Evolutionary conservation across 768 basidiomycete genomes (phyloP), one percentile per base, ranked within the genome.

Genomic region (Hypholoma sublateritium): DNA sequence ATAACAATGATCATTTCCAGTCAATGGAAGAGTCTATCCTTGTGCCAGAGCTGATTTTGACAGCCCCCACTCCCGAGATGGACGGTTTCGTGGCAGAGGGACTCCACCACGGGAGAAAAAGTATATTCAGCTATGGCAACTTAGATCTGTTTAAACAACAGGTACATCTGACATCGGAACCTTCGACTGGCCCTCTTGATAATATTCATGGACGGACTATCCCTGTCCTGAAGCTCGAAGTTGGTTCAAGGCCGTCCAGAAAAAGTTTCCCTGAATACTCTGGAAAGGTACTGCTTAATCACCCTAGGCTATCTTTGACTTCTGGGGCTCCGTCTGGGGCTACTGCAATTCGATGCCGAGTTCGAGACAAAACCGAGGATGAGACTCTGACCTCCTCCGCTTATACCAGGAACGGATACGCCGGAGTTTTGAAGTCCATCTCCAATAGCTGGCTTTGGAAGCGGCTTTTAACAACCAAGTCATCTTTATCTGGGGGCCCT

Each of bases 41-140:
- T 44, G 59, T 70, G 35, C 73, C 73, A 13, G 65, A 64, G 46
- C 61, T 74, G 22, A 69, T 67, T 36, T 58, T 74, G 55, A 74
- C 73, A 35, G 66, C 65, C 22, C 71, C 70, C 6, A 72, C 72
- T 16, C 73, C 73, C 28, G 70, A 74, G 45, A 55, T 66, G 32
- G 65, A 34, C 22, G 28, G 28, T 5, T 32, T 32, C 28, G 12
- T 21, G 1, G 16, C 52, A 13, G 42, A 44, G 24, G 43, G 32
- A 21, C 19, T 16, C 24, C 5, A 47, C 32, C 13, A 25, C n/a
- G n/a, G n/a, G 13, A 45, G 41, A n/a, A 4, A 14, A 53, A 35
- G 28, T 16, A 11, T 17, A 5, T 47, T 13, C 22, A 19, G 43
- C n/a, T 8, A 47, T 22, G 46, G 9, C 12, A 9, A 19, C 17